phyloP scores from a whole-genome alignment of 805 yeast species.

The Starmerella stellata region DNA sequence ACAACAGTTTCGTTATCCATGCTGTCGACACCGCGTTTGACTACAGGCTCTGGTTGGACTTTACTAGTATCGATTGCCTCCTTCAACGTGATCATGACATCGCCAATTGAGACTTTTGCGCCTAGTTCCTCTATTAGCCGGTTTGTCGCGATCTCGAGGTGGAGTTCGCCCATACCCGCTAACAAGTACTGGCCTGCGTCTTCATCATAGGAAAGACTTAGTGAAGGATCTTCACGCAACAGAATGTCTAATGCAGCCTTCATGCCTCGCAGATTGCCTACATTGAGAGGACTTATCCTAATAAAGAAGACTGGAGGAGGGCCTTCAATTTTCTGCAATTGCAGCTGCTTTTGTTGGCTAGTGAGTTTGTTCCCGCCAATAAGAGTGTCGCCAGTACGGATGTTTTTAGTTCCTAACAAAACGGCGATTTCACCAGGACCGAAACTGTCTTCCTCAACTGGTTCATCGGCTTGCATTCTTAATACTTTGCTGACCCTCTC shows the following conservation, averaged over 20 bases:
- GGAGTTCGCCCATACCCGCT: slow-evolving; percentile 96
- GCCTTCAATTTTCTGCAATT: slow-evolving; percentile 54
- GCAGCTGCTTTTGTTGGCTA: slow-evolving; percentile 29
- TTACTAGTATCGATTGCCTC: slow-evolving; percentile 33
- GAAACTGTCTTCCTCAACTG: slow-evolving; percentile 48
- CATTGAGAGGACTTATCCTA: slow-evolving; percentile 61
- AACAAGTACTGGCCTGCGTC: slow-evolving; percentile 77
- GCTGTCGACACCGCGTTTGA: background rate
- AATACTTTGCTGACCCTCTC: slow-evolving; percentile 51
- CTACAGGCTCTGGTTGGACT: background rate
- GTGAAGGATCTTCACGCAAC: slow-evolving; percentile 79
- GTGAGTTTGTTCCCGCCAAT: slow-evolving; percentile 35
- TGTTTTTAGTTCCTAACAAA: slow-evolving; percentile 48
- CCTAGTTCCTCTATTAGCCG: slow-evolving; percentile 63
- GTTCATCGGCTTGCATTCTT: slow-evolving; percentile 75
- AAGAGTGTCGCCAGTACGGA: slow-evolving; percentile 82
- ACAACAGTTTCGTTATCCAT: slow-evolving; percentile 9
- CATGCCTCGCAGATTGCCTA: slow-evolving; percentile 62
- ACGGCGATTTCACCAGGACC: slow-evolving; percentile 82
- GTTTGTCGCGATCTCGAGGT: slow-evolving; percentile 71
- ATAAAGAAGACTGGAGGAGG: slow-evolving; percentile 92
- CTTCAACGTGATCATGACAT: slow-evolving; percentile 75
- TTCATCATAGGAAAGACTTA: slow-evolving; percentile 49
- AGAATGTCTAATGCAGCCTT: slow-evolving; percentile 48
- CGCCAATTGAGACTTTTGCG: slow-evolving; percentile 64